Conservation (phyloP, 352 stramenopile genomes). For the Globisporangium abappressorium region DNA sequence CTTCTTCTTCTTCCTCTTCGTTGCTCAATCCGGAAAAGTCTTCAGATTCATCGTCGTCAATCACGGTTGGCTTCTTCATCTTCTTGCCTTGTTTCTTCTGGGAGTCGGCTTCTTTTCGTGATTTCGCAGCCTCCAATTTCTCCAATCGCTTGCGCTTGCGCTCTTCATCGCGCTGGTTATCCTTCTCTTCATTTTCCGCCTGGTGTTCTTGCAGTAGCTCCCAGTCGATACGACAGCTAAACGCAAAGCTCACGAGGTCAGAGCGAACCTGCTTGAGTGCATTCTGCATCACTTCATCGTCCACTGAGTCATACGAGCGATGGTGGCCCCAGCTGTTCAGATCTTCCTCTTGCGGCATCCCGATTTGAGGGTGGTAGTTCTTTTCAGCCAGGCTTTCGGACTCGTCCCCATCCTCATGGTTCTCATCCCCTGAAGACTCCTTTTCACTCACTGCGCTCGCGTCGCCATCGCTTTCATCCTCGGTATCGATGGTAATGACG, state of each 20-base stretch:
- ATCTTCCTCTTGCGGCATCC: constrained; percentile 97
- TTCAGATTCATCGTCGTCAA: constrained; percentile 53
- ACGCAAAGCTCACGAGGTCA: constrained; percentile 91
- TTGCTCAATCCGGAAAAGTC: constrained; percentile 29
- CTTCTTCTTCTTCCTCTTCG: constrained; percentile 28
- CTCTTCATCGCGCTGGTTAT: constrained; percentile 68
- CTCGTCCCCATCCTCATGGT: constrained; percentile 14
- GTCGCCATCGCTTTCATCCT: constrained; percentile 48
- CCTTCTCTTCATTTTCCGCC: constrained; percentile 72
- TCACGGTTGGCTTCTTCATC: constrained; percentile 35
- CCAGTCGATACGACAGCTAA: constrained; percentile 96
- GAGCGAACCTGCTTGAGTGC: constrained; percentile 60
- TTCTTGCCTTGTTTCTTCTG: constrained; percentile 23
- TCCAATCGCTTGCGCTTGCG: constrained; percentile 69
- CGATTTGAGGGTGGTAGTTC: constrained; percentile 78
- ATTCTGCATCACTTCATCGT: constrained; percentile 95
- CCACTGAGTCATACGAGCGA: constrained; percentile 92
- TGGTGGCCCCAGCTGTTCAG: constrained; percentile 98
- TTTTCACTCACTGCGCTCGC: constrained; percentile 15
- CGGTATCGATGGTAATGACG: constrained; percentile 41
- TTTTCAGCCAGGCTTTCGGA: constrained; percentile 28
- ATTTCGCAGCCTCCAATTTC: constrained; percentile 52
- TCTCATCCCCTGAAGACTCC: constrained; percentile 17
- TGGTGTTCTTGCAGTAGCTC: constrained; percentile 90
- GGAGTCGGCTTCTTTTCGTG: constrained; percentile 19